Evolutionary conservation across 2,329 filamentous ascomycete genomes (phyloP), one percentile per base, ranked within the genome.

Genomic region (Trichothecium roseum): DNA sequence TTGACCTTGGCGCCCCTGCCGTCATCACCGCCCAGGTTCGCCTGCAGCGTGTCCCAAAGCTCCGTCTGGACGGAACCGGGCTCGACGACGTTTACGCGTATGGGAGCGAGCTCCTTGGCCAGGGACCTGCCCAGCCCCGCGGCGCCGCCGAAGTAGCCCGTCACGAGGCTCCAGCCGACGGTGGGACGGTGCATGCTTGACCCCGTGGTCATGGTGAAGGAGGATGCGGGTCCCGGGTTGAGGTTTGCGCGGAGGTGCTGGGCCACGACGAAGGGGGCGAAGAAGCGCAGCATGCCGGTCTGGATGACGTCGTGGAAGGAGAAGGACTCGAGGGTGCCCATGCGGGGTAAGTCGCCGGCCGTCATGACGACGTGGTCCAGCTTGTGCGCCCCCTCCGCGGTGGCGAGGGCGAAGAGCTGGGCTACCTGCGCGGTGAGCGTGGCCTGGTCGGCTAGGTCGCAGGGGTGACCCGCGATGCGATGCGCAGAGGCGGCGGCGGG

Each of bases 61-160:
- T 63, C 62, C 5, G 72, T 76, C 28, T 63, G 51, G 0, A 72
- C 60, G 0, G 62, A 57, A 0, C 78, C 79, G 0, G 76, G 74
- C 36, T 55, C 60, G 2, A 83, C 71, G 1, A 68, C 48, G 48
- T 84, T 84, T 18, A 81, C 76, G 2, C 80, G 57, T 8, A 81
- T 54, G 0, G 79, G 79, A 42, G 65, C 67, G 37, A 84, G 47
- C 45, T 83, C 78, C 22, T 81, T 46, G 2, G 78, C 78, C 24
- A 84, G 54, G 3, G 62, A 66, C 2, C 70, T 60, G 3, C 63
- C 60, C 49, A 81, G 61, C 3, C 67, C 64, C 34, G 74, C 60
- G 6, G 73, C 42, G 1, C 66, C 75, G 0, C 68, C 64, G 0
- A 63, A 65, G 35, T 65, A 69, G 2, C 56, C 55, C 1, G 61